Evolutionary conservation across 2,329 filamentous ascomycete species (phyloP), one percentile per base, ranked within the genome.

Genomic region (Fusarium sp.): DNA sequence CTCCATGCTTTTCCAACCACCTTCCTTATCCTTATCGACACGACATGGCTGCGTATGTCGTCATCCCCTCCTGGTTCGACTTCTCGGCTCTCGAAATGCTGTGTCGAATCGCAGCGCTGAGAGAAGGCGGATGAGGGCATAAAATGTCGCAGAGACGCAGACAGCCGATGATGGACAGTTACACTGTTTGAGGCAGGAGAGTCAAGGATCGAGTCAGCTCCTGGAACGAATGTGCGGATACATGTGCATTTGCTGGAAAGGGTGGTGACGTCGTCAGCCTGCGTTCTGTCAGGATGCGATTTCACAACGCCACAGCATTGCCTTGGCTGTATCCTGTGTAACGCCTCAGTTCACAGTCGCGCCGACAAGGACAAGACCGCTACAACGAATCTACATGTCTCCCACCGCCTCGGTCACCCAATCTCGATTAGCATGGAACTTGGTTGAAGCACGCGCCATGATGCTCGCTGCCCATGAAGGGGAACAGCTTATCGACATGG

Each of bases 231-330:
- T 62, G 56, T 58, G 48, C 35, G 33, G 61, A 69, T 74, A 48
- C 45, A 45, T 65, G 50, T 61, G 64, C 68, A 65, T 72, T 58
- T 50, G 29, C 33, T 56, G 65, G 50, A 60, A 65, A 65, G 65
- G 66, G 54, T 65, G 70, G 67, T 75, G 73, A 75, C 73, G 73
- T 75, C 73, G 73, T 54, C 62, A 62, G 66, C 43, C 69, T 70
- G 69, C 66, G 65, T 67, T 75, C 54, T 62, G 59, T 48, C 63
- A 45, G 27, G 66, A 75, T 75, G 73, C 61, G 50, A 67, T 68
- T 71, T 64, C 35, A 64, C 67, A 41, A 66, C 69, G 73, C 73
- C 70, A 75, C 73, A 64, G 24, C 54, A 75, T 35, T 64, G 57
- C 37, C 52, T 29, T 74, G 63, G 31, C 41, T 63, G 61, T 57